Base-by-base conservation (phyloP, 2,329 filamentous ascomycete species). In the Shiraia sp. region DNA sequence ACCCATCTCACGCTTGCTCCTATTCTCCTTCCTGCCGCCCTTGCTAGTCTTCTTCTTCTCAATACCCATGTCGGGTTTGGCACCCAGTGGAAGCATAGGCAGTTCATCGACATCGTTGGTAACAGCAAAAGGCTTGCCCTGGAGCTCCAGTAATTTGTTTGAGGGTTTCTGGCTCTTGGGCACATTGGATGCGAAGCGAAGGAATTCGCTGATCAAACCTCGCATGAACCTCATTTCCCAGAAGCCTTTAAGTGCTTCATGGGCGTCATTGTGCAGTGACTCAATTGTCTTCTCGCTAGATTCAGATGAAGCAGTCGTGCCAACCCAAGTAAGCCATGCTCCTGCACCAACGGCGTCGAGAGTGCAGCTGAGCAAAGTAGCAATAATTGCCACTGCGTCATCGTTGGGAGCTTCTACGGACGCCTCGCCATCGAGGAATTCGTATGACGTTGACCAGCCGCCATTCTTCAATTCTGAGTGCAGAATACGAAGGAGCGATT, bases 341-440 rank as follows among this genome's bases (percentile, higher is more conserved):
- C 82, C 82, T 8, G 85, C 78, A 2, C 87, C 87, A 12, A 92
- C 79, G 0, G 88, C 83, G 66, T 92, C 88, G 30, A 92, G 76
- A 47, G 87, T 88, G 57, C 83, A 82, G 49, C 83, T 83, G 22
- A 91, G 76, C 3, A 92, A 75, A 51, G 85, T 82, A 12, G 86
- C 81, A 48, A 92, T 85, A 28, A 88, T 79, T 12, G 81, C 76
- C 51, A 91, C 85, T 36, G 84, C 82, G 35, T 81, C 81, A 56
- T 90, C 83, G 14, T 85, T 81, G 0, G 82, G 80, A 3, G 75
- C 72, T 6, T 77, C 75, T 3, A 42, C 37, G 2, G 46, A 31
- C 9, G 17, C 34, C 22, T 76, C 71, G 36, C 74, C 68, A 12
- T 78, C 77, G 9, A 72, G 68, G 55, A 87, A 85, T 26, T 87